These are phyloP conservation scores for Penicillium fimorum DNA, from an alignment of 495 filamentous ascomycete species.

Conservation along the genomic window DNA sequence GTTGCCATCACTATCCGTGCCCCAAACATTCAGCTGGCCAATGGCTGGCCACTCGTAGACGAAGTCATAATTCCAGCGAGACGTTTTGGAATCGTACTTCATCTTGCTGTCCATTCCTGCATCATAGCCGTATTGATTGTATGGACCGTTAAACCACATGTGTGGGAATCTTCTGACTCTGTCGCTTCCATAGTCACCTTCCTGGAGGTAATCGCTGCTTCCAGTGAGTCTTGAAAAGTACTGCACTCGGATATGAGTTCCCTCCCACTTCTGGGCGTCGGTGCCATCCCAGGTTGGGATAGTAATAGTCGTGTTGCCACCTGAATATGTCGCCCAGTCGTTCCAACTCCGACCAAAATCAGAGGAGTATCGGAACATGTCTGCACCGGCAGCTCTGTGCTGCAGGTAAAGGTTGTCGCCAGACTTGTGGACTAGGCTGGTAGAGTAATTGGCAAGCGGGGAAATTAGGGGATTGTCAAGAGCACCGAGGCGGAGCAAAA, in stretches of 20 bases:
- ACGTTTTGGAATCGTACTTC: constrained; percentile 44
- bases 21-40: constrained; percentile 51
- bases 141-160: constrained; percentile 58
- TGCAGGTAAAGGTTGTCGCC: constrained; percentile 40
- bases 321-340: constrained; percentile 52
- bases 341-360: constrained; percentile 50
- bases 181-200: constrained; percentile 49
- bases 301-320: constrained; percentile 33
- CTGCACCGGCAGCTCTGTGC: constrained; percentile 59
- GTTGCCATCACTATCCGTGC: constrained; percentile 42
- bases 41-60: constrained; percentile 52
- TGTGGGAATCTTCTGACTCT: constrained; percentile 55
- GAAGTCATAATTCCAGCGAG: constrained; percentile 49
- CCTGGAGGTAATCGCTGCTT: constrained; percentile 57
- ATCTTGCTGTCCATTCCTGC: constrained; percentile 53
- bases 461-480: constrained; percentile 52
- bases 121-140: constrained; percentile 65
- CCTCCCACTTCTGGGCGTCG: constrained; percentile 54
- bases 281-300: constrained; percentile 51
- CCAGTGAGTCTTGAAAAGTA: constrained; percentile 62
- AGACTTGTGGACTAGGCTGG: constrained; percentile 41
- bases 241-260: constrained; percentile 59
- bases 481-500: constrained; percentile 48
- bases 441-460: constrained; percentile 55
- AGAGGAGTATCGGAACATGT: constrained; percentile 56